These are phyloP conservation scores for Penicillium pancosmium DNA, from an alignment of 495 filamentous ascomycete genomes.

Conservation along the genomic window DNA sequence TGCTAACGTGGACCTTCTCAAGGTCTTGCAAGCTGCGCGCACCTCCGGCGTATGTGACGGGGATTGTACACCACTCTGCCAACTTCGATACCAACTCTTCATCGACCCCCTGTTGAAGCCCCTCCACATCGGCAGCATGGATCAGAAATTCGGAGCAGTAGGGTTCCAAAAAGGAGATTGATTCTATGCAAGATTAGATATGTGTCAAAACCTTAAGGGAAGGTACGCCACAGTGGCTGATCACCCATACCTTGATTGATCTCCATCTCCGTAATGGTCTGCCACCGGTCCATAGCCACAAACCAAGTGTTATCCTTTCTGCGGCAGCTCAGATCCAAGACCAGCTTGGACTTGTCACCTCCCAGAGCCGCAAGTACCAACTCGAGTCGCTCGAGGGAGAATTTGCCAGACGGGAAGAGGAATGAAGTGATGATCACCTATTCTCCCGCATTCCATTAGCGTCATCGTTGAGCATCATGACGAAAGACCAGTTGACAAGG, in stretches of 20 bases:
- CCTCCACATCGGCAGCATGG: slow-evolving; percentile 98
- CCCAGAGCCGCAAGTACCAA: slow-evolving; percentile 70
- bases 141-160: slow-evolving; percentile 96
- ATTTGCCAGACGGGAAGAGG: slow-evolving; percentile 82
- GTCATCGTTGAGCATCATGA: slow-evolving; percentile 12
- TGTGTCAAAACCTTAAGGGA: background rate
- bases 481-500: slow-evolving; percentile 1
- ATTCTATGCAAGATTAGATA: slow-evolving; percentile 53
- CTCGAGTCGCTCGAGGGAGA: slow-evolving; percentile 72
- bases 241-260: slow-evolving; percentile 69
- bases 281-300: slow-evolving; percentile 98
- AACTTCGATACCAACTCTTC: slow-evolving; percentile 76
- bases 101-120: slow-evolving; percentile 87
- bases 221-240: background rate
- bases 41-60: slow-evolving; percentile 97
- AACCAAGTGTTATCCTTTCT: slow-evolving; percentile 76
- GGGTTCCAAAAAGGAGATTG: slow-evolving; percentile 76
- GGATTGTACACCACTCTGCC: slow-evolving; percentile 83
- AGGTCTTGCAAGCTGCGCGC: slow-evolving; percentile 80
- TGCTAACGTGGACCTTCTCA: slow-evolving; percentile 74
- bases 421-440: slow-evolving; percentile 90
- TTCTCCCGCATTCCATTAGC: slow-evolving; percentile 29
- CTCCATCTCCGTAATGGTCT: slow-evolving; percentile 94
- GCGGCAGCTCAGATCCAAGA: slow-evolving; percentile 93
- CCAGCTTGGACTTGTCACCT: slow-evolving; percentile 76